Evolutionary conservation across 2,329 filamentous ascomycete genomes (phyloP).

Genomic region (Aureobasidium sp.): DNA sequence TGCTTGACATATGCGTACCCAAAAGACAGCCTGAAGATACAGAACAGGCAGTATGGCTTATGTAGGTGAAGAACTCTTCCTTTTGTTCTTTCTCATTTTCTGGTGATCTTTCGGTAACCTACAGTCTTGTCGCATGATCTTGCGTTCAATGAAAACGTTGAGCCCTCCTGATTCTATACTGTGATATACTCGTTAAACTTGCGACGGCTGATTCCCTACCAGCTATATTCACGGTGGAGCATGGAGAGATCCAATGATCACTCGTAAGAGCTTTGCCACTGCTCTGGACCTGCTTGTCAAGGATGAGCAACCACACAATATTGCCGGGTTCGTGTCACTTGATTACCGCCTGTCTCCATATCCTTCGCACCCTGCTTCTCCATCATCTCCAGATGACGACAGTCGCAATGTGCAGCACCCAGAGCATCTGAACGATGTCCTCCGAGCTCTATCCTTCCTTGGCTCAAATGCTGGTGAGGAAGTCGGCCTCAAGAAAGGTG

Average conservation of each 20-base stretch:
- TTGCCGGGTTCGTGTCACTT: slow-evolving; percentile 58
- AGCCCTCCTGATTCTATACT: not conserved
- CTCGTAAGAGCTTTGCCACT: slow-evolving; percentile 29
- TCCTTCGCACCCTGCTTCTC: slow-evolving; percentile 36
- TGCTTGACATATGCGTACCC: slow-evolving; percentile 37
- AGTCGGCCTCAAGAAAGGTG: not conserved
- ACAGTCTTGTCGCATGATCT: not conserved
- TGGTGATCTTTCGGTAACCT: not conserved
- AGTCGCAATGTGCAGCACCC: slow-evolving; percentile 49
- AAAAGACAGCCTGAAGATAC: slow-evolving; percentile 18
- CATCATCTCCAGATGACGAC: slow-evolving; percentile 40
- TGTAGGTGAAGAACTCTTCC: slow-evolving; percentile 23
- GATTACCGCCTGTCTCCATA: slow-evolving; percentile 57
- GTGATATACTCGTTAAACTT: not conserved
- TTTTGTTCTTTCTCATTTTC: not conserved
- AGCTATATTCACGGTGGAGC: slow-evolving; percentile 45
- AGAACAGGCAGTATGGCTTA: slow-evolving; percentile 27
- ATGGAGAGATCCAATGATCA: slow-evolving; percentile 42
- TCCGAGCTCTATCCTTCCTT: slow-evolving; percentile 45
- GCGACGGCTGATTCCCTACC: not conserved
- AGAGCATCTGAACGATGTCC: slow-evolving; percentile 54
- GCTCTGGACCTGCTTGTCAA: slow-evolving; percentile 32
- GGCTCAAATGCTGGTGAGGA: slow-evolving; percentile 22
- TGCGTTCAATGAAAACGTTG: not conserved
- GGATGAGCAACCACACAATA: slow-evolving; percentile 24